Conservation (phyloP, 352 stramenopile species). For the Phytophthora hibernalis region DNA sequence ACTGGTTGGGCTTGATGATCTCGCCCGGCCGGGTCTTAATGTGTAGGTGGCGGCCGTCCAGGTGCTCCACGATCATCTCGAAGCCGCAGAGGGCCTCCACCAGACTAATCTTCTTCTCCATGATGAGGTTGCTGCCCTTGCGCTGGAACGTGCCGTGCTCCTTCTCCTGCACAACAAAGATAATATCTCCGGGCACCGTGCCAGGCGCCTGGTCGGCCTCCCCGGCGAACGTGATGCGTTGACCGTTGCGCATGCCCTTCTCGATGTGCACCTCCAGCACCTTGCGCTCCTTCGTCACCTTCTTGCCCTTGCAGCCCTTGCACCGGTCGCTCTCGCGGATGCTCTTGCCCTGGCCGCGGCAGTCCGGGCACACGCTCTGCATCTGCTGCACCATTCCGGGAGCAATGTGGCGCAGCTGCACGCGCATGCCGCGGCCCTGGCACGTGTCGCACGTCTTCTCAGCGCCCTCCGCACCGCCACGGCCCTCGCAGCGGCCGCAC, state of each 20-base stretch:
- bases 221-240: slow-evolving; percentile 97
- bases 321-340: slow-evolving; percentile 95
- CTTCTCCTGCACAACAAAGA: slow-evolving; percentile 99
- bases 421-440: slow-evolving; percentile 94
- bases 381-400: slow-evolving; percentile 99
- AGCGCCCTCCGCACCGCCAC: slow-evolving; percentile 93
- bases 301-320: slow-evolving; percentile 94
- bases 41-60: slow-evolving; percentile 93
- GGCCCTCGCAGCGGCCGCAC: slow-evolving; percentile 87
- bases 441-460: slow-evolving; percentile 95
- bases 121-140: slow-evolving; percentile 97
- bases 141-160: slow-evolving; percentile 96
- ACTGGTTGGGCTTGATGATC: slow-evolving; percentile 93
- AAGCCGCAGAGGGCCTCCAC: slow-evolving; percentile 94
- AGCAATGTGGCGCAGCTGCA: slow-evolving; percentile 97
- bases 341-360: slow-evolving; percentile 94
- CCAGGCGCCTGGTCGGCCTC: slow-evolving; percentile 97
- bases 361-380: slow-evolving; percentile 94
- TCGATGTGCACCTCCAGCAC: slow-evolving; percentile 99
- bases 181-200: slow-evolving; percentile 92
- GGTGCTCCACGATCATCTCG: slow-evolving; percentile 93
- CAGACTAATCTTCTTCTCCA: slow-evolving; percentile 96
- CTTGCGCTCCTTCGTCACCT: slow-evolving; percentile 97
- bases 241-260: slow-evolving; percentile 97
- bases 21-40: slow-evolving; percentile 94